Base-by-base conservation (phyloP, 2,329 filamentous ascomycete species). In the Aschersonia sp. region DNA sequence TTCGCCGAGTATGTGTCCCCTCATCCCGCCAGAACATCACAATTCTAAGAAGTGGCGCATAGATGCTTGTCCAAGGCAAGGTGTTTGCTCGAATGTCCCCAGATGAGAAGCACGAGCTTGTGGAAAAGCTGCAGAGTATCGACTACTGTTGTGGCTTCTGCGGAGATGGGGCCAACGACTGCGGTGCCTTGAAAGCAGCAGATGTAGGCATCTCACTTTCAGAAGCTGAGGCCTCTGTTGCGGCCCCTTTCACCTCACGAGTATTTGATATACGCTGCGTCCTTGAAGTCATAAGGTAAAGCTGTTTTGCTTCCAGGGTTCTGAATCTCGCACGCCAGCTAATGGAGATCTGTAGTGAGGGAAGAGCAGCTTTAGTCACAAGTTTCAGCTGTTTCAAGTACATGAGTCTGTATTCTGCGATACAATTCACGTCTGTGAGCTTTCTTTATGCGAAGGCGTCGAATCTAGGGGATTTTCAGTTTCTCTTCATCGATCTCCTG, bases 361-460 rank as follows among this genome's bases (percentile, higher is more conserved):
- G 92, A 28, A 82, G 94, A 52, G 91, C 91, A 28, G 87, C 94
- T 35, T 75, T 98, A 35, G 89, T 97, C n/a, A 98, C 92, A 9
- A 95, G 89, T 65, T 98, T 98, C 70, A 94, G 87, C 69, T 98
- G 92, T 70, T 98, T 98, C 76, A 98, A 97, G 70, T 98, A 94
- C 67, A 98, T 98, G 94, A 94, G 86, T 57, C 68, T 98, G 54
- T 98, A 98, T 70, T 97, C 89, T 2, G 91, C 92, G n/a, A 98
- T 98, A 54, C 92, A 98, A 64, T 98, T 98, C 70, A 94, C 88
- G 5, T 88, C 87, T 1, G 94, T 98, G 59, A 94, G 85, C 73
- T 96, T 98, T 61, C 75, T 98, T 12, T 98, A 98, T 64, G 86
- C 89, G 5, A 89, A 82, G 5, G 94, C 85, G 9, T 94, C 87